Base-by-base conservation (phyloP, 2,329 filamentous ascomycete species). In the Madurella mycetomatis region DNA sequence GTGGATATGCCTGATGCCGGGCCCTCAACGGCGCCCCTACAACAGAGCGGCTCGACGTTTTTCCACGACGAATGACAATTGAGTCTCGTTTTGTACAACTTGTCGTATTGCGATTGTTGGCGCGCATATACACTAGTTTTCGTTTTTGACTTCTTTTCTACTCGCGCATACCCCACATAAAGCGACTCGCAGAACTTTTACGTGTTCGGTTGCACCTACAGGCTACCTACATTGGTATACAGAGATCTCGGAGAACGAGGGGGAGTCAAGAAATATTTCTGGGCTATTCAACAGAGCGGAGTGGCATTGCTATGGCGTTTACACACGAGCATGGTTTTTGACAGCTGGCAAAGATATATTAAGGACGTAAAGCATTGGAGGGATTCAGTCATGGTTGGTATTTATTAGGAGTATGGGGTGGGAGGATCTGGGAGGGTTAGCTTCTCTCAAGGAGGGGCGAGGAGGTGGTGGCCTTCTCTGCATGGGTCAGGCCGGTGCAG, bases 1-100 rank as follows among this genome's bases (percentile, higher is more conserved):
- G 71, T 83, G 31, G 76, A 79, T 18, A 83, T 83, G 81, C 67
- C 73, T 40, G 81, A 84, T 57, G 78, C 76, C 18, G 78, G 76
- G 5, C 78, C 80, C 7, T 79, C 79, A 9, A 80, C 79, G 2
- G 80, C 80, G 9, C 77, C 80, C 13, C 68, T 79, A 16, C 74
- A 74, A 53, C 72, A 71, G 46, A 72, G 71, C 43, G 76, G 72
- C 61, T 70, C 72, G 32, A 76, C 51, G 1, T 59, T 53, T 34
- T 55, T 57, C 52, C 48, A 54, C 19, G 54, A 57, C 31, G 44
- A 54, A 45, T 51, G 49, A 49, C 31, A 41, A 40, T 5, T 5
- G 37, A 25, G 15, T 39, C 15, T 39, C 9, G 41, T 41, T 31
- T 16, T 32, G 9, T 34, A n/a, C 12, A 5, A 19, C 18, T 5